phyloP scores from a whole-genome alignment of 2,329 filamentous ascomycete genomes.

The Claviceps spartinae region DNA sequence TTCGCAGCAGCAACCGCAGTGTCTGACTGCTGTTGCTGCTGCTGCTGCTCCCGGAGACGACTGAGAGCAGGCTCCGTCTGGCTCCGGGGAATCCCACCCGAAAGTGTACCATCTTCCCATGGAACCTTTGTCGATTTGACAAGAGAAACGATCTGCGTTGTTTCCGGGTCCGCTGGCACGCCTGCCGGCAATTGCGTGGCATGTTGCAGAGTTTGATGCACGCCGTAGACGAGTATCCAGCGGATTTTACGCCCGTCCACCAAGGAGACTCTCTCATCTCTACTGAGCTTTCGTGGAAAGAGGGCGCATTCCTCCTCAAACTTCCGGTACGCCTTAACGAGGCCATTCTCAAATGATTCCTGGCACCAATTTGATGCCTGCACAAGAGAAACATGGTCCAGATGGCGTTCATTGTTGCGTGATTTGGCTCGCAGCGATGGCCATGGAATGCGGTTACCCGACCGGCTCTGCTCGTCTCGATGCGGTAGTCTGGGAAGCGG shows the following conservation, averaged over 20 bases:
- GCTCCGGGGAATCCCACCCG: constrained; percentile 15
- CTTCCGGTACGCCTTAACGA: constrained; percentile 54
- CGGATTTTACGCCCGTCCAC: constrained; percentile 62
- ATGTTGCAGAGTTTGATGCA: constrained; percentile 57
- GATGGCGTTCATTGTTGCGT: constrained; percentile 33
- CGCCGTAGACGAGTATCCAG: constrained; percentile 64
- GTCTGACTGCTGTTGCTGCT: constrained; percentile 4
- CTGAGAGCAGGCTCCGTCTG: constrained; percentile 15
- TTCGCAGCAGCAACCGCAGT: not conserved
- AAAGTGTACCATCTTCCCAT: constrained; percentile 25
- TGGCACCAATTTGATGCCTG: constrained; percentile 34
- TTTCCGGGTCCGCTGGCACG: constrained; percentile 40
- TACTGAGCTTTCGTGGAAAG: constrained; percentile 38
- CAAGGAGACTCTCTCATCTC: constrained; percentile 36
- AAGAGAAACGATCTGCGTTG: constrained; percentile 43
- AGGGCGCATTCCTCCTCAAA: constrained; percentile 52
- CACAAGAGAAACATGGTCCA: constrained; percentile 38
- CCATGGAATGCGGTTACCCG: constrained; percentile 26
- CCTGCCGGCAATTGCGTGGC: constrained; percentile 48
- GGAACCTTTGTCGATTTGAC: constrained; percentile 29
- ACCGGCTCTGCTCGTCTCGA: constrained; percentile 14
- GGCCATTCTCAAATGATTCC: constrained; percentile 29
- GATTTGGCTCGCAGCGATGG: constrained; percentile 25
- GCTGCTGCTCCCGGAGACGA: constrained; percentile 4
- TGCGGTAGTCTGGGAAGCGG: constrained; percentile 55